These are phyloP conservation scores for Apiotrichum laibachii DNA, from an alignment of 1,284 basidiomycete genomes.

Conservation along the genomic window DNA sequence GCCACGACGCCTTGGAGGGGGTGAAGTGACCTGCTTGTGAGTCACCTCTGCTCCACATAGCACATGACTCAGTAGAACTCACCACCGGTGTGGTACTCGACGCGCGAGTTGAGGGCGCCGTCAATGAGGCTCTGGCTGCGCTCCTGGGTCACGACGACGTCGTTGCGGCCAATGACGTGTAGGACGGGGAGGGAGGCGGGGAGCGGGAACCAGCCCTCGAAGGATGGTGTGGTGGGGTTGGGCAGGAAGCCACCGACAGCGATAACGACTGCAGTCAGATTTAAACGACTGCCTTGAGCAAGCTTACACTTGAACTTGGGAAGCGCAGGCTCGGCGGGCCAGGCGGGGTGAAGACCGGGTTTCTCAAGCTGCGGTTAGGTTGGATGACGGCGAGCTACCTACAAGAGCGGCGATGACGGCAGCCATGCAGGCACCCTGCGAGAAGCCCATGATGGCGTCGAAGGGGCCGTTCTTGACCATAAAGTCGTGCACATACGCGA, in stretches of 20 bases:
- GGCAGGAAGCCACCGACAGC: slow-evolving; percentile 55
- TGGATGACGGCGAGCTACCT: slow-evolving; percentile 32
- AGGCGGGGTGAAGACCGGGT: slow-evolving; percentile 61
- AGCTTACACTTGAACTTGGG: slow-evolving; percentile 59
- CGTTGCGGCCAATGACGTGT: slow-evolving; percentile 74
- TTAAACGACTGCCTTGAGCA: slow-evolving; percentile 54
- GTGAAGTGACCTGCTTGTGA: slow-evolving; percentile 40
- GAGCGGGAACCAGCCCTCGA: slow-evolving; percentile 55
- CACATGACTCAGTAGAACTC: slow-evolving; percentile 5
- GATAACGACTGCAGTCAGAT: slow-evolving; percentile 56
- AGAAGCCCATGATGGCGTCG: slow-evolving; percentile 76
- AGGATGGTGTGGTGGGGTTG: slow-evolving; percentile 42
- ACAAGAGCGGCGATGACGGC: slow-evolving; percentile 71
- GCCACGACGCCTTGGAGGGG: slow-evolving; percentile 49
- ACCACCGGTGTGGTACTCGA: slow-evolving; percentile 52
- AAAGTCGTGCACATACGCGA: slow-evolving; percentile 52
- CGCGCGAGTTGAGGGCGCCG: slow-evolving; percentile 54
- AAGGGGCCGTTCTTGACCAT: slow-evolving; percentile 52
- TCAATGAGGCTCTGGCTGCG: slow-evolving; percentile 63
- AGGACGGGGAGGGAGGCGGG: slow-evolving; percentile 64
- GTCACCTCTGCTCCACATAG: neutral
- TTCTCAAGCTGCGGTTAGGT: slow-evolving; percentile 54
- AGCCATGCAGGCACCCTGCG: slow-evolving; percentile 79
- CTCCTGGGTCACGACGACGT: slow-evolving; percentile 74
- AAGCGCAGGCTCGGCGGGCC: slow-evolving; percentile 63